Conservation (phyloP, 2,329 filamentous ascomycete species). For the Alternaria brassicicola region DNA sequence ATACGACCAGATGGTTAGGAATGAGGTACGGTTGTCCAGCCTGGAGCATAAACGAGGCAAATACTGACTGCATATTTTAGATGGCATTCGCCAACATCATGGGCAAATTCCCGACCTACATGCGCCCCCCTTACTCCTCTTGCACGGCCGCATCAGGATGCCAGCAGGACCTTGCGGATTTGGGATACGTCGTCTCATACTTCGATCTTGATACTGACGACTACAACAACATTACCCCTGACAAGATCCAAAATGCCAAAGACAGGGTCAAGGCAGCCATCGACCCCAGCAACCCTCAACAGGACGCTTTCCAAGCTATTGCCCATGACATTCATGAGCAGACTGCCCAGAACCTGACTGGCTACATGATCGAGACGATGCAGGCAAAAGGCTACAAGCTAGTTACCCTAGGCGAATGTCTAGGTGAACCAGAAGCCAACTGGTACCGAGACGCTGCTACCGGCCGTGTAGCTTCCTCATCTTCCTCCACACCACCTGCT, state of each 20-base stretch:
- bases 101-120: constrained; percentile 62
- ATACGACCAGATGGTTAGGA: constrained; percentile 58
- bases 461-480: constrained; percentile 14
- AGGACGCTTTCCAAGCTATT: constrained; percentile 57
- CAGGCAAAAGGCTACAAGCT: constrained; percentile 48
- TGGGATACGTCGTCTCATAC: constrained; percentile 66
- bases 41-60: background rate
- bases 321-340: constrained; percentile 56
- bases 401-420: constrained; percentile 55
- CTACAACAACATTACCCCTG: constrained; percentile 42
- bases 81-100: constrained; percentile 62
- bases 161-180: constrained; percentile 44
- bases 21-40: constrained; percentile 42
- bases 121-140: constrained; percentile 57
- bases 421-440: constrained; percentile 52
- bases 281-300: constrained; percentile 26
- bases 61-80: constrained; percentile 5
- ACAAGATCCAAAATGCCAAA: constrained; percentile 44
- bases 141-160: constrained; percentile 48
- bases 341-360: constrained; percentile 52
- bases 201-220: constrained; percentile 64
- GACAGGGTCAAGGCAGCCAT: constrained; percentile 52
- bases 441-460: constrained; percentile 52
- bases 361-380: constrained; percentile 50
- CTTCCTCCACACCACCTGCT: constrained; percentile 15